Evolutionary conservation across 2,329 filamentous ascomycete species (phyloP).

Genomic region (Pseudogymnoascus sp.): DNA sequence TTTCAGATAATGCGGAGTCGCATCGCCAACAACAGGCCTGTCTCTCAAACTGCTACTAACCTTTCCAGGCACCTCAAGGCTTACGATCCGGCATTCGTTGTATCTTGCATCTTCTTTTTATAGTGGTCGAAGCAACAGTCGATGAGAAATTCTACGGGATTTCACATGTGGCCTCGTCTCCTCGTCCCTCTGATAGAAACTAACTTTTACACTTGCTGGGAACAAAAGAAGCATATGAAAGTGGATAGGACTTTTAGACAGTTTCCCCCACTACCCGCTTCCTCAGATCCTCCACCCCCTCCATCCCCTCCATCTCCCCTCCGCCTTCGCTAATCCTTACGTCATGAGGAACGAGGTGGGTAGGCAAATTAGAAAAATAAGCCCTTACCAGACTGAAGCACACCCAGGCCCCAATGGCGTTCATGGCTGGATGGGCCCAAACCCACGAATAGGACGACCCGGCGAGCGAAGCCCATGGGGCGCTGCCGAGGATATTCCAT

Average conservation of each 20-base stretch:
- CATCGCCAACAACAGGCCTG: neutral
- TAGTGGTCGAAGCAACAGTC: neutral
- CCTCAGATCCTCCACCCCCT: neutral
- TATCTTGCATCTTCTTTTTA: neutral
- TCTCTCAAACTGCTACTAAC: neutral
- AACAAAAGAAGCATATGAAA: slow-evolving; percentile 8
- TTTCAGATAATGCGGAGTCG: neutral
- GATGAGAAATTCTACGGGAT: neutral
- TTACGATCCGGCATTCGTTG: neutral
- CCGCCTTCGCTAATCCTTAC: slow-evolving; percentile 4
- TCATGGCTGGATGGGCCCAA: neutral
- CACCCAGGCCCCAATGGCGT: neutral
- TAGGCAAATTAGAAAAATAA: slow-evolving; percentile 2
- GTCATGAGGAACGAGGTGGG: slow-evolving; percentile 1
- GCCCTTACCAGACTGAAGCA: slow-evolving; percentile 9
- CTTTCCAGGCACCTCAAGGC: neutral
- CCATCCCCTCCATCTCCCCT: neutral
- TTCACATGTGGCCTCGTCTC: neutral
- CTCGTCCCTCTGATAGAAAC: neutral
- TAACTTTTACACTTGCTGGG: neutral
- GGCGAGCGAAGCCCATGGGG: neutral
- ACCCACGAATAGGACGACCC: neutral
- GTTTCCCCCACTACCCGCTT: slow-evolving; percentile 2
- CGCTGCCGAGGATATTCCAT: neutral
- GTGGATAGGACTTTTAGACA: neutral